Conservation (phyloP, 805 yeast species). For the Alloascoidea hylecoeti region DNA sequence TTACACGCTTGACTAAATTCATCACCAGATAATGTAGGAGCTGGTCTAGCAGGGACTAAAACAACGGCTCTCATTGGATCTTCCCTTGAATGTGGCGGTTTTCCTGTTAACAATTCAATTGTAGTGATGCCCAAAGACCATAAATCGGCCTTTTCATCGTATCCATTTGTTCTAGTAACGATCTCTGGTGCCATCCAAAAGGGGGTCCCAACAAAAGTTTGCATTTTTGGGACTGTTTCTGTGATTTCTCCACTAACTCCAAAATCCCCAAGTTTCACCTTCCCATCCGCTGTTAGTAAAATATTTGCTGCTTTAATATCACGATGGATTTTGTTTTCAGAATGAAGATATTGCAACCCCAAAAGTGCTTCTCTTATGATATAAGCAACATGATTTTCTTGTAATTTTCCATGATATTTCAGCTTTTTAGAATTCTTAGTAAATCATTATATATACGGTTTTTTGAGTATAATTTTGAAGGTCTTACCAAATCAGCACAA, state of each 20-base stretch:
- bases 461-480: not conserved
- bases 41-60: slow-evolving; percentile 47
- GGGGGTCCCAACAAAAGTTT: slow-evolving; percentile 90
- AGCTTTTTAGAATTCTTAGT: slow-evolving; percentile 15
- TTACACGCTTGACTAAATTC: slow-evolving; percentile 25
- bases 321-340: slow-evolving; percentile 66
- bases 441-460: not conserved
- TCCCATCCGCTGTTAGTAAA: slow-evolving; percentile 52
- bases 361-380: slow-evolving; percentile 48
- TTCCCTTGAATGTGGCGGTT: slow-evolving; percentile 61
- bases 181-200: slow-evolving; percentile 99
- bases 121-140: slow-evolving; percentile 95
- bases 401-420: slow-evolving; percentile 34
- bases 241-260: slow-evolving; percentile 84
- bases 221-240: slow-evolving; percentile 32
- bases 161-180: slow-evolving; percentile 46
- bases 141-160: slow-evolving; percentile 79
- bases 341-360: slow-evolving; percentile 70
- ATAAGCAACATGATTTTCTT: slow-evolving; percentile 45
- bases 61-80: slow-evolving; percentile 71
- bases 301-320: slow-evolving; percentile 89
- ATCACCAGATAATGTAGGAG: slow-evolving; percentile 38
- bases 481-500: slow-evolving; percentile 47
- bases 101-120: slow-evolving; percentile 71
- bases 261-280: slow-evolving; percentile 78